phyloP scores from a whole-genome alignment of 257 asterid species.

The Lithospermum erythrorhizon region DNA sequence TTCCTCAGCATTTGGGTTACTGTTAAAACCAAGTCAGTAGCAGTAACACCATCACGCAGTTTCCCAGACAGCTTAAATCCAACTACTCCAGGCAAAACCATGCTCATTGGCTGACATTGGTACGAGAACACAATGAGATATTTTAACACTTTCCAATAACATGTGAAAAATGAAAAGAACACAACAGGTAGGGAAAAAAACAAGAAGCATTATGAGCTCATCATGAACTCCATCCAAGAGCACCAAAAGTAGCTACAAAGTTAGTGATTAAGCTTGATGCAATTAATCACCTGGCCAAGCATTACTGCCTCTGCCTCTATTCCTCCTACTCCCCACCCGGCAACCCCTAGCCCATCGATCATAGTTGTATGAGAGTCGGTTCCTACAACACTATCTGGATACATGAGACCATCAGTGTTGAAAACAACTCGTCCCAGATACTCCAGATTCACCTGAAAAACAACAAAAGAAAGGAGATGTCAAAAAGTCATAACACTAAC shows the following conservation, averaged over 20 bases:
- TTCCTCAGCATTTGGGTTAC: slow-evolving; percentile 84
- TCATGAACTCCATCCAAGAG: neutral
- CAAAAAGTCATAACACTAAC: neutral
- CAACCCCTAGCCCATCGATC: slow-evolving; percentile 91
- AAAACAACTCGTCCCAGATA: slow-evolving; percentile 93
- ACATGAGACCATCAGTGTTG: slow-evolving; percentile 60
- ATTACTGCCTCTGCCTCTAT: slow-evolving; percentile 95
- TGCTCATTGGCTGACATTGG: slow-evolving; percentile 77
- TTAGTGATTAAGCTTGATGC: neutral
- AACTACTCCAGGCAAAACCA: slow-evolving; percentile 93
- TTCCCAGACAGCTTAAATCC: slow-evolving; percentile 88
- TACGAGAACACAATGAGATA: neutral
- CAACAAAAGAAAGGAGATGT: neutral
- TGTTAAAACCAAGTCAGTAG: slow-evolving; percentile 80
- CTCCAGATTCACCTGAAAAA: slow-evolving; percentile 73
- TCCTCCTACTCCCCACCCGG: slow-evolving; percentile 99
- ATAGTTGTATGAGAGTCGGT: slow-evolving; percentile 94
- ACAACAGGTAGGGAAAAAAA: neutral
- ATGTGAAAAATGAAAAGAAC: neutral
- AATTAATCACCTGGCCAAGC: slow-evolving; percentile 74
- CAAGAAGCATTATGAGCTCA: neutral
- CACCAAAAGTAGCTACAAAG: neutral
- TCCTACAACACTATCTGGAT: slow-evolving; percentile 94
- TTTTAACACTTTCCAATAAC: neutral
- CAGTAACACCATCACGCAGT: slow-evolving; percentile 71